Base-by-base conservation (phyloP, 345 rosid species). In the Aquilaria malaccensis region DNA sequence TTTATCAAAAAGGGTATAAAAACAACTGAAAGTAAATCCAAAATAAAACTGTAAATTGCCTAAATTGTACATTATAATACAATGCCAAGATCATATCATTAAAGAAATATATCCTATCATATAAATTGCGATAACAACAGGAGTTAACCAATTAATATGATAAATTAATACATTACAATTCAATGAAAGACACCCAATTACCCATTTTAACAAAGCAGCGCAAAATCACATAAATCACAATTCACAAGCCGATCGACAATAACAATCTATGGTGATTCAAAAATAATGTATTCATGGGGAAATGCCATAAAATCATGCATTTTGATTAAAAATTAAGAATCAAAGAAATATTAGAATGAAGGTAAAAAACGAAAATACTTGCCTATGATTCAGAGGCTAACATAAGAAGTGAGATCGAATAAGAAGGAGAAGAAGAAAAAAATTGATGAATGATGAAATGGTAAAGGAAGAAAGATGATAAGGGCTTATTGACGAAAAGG, bases 401-500 rank as follows among this genome's bases (percentile, higher is more conserved):
- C 9, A 13, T 32, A 14, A 30, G 1, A 51, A 41, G 4, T 11
- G 15, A 9, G 32, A 53, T 30, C 6, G 2, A 46, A 32, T 15
- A 13, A 45, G 43, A 13, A 47, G 11, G 22, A 33, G 43, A 6
- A 15, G 33, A 32, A 22, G 48, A 33, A 7, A 3, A 37, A 37
- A 37, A 52, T 37, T n/a, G 30, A 14, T 3, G 55, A 60, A 45
- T 15, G 47, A 59, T 43, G 56, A 32, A 9, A 30, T 55, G 31
- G 32, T n/a, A 56, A 33, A 47, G 6, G 31, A 9, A 30, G 9
- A 60, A 45, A 2, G 37, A 50, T 33, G 33, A 45, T 54, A 56
- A 50, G 67, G 48, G 33, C 13, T 9, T 61, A 58, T 52, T 49
- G 43, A 51, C 48, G 54, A 65, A 68, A 62, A 59, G 9, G 61